Base-by-base conservation (phyloP, 371 early-diverging fungal genomes). In the Coemansia sp. region DNA sequence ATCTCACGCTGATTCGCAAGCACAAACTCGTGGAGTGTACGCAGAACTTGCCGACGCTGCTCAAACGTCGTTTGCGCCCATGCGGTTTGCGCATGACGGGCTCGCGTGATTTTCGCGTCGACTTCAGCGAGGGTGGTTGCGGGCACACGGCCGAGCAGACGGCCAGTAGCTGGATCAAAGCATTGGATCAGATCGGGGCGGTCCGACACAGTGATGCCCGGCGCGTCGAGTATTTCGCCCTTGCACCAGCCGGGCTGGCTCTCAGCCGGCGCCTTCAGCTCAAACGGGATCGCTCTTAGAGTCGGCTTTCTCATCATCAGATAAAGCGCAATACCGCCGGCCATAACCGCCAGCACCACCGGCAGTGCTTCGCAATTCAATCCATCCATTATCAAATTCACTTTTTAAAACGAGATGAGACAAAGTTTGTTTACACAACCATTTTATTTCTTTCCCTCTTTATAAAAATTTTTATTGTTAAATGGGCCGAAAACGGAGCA, bases 121-220 rank as follows among this genome's bases (percentile, higher is more conserved):
- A 94, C 86, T 58, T 92, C 82, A 9, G 78, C 74, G 1, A 81
- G 71, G 8, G 88, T 82, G 40, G 87, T 86, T 4, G 86, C 85
- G 44, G 80, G 81, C 19, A 90, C 85, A n/a, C 82, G 84, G 36
- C 84, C 88, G 36, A 94, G 84, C 40, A 83, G 85, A 49, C 86
- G 86, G 17, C 92, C 94, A 44, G 94, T 94, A 44, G 94, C 84
- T n/a, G 94, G 94, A 65, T 94, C 94, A 73, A 87, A 91, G 77
- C 94, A 94, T 26, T 85, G 79, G 74, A 94, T 93, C 44, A 70
- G 58, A 11, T 60, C 60, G 2, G 64, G 70, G 69, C 67, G 53
- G 12, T 29, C 58, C 28, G 53, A 21, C 72, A 88, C 88, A 46
- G 83, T 70, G 64, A 89, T 83, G 51, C 74, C 72, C 19, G 88